phyloP scores from a whole-genome alignment of 2,329 filamentous ascomycete species.

The Penicillium sclerotigenum region DNA sequence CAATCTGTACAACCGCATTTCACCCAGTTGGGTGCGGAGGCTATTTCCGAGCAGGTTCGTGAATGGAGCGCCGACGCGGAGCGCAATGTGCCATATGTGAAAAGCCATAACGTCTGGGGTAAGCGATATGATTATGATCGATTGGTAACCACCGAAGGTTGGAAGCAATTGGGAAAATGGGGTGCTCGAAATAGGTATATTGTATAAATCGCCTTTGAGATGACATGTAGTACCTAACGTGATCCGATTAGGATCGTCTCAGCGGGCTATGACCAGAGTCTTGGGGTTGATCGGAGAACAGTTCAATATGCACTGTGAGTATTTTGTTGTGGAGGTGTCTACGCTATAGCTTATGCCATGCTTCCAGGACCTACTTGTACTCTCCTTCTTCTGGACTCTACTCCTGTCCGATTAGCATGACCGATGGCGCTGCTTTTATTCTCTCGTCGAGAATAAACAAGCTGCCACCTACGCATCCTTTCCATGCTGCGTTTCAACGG shows the following conservation, averaged over 20 bases:
- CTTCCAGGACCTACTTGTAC: conserved; percentile 53
- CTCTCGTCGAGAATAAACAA: conserved; percentile 20
- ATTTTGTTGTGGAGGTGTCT: neutral
- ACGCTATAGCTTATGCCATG: neutral
- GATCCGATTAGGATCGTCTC: neutral
- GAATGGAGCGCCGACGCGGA: conserved; percentile 58
- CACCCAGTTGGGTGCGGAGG: conserved; percentile 30
- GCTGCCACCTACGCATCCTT: conserved; percentile 19
- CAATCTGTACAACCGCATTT: conserved; percentile 45
- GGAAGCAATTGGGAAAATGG: conserved; percentile 47
- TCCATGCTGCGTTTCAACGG: conserved; percentile 25
- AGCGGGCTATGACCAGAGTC: neutral
- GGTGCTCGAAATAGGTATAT: conserved; percentile 32
- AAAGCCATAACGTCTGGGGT: conserved; percentile 61
- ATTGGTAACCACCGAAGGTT: conserved; percentile 64
- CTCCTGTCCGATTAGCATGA: conserved; percentile 65
- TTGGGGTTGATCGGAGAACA: neutral
- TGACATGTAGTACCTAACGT: conserved; percentile 25
- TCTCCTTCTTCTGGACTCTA: conserved; percentile 58
- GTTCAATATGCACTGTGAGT: conserved; percentile 7
- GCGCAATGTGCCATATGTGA: conserved; percentile 60
- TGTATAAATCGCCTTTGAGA: neutral
- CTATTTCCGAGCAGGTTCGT: conserved; percentile 29
- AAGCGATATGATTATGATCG: conserved; percentile 51
- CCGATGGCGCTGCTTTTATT: conserved; percentile 39